Conservation (phyloP, 768 basidiomycete species). For the Leccinum boreale region DNA sequence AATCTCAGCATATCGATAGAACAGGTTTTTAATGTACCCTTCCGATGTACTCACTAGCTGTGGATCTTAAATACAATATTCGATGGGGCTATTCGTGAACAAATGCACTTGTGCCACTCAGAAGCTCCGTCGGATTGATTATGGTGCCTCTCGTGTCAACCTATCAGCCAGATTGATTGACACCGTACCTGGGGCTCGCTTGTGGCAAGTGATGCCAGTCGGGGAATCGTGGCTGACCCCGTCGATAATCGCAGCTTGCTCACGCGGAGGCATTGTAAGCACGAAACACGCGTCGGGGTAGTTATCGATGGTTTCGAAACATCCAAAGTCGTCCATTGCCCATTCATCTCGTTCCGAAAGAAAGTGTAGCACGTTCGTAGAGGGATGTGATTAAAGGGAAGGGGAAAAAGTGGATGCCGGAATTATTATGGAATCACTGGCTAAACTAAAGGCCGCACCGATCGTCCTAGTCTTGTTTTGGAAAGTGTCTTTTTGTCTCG, state of each 20-base stretch:
- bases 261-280: neutral
- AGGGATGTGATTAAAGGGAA: neutral
- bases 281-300: neutral
- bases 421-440: neutral
- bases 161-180: neutral
- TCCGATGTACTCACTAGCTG: constrained; percentile 25
- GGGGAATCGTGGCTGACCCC: neutral
- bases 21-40: constrained; percentile 22
- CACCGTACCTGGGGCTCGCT: neutral
- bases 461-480: neutral
- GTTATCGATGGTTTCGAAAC: constrained; percentile 1
- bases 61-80: constrained; percentile 16
- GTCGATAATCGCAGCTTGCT: neutral
- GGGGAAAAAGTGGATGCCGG: neutral
- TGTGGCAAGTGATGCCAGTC: neutral
- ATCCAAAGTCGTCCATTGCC: neutral
- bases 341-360: neutral
- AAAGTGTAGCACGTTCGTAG: neutral
- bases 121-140: neutral
- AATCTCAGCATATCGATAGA: constrained; percentile 28
- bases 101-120: neutral
- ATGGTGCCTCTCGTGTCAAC: neutral
- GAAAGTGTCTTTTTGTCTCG: neutral
- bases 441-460: too few relatives aligned
- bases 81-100: constrained; percentile 15